Evolutionary conservation across 805 yeast genomes (phyloP).

Genomic region (Candida namnaoensis): DNA sequence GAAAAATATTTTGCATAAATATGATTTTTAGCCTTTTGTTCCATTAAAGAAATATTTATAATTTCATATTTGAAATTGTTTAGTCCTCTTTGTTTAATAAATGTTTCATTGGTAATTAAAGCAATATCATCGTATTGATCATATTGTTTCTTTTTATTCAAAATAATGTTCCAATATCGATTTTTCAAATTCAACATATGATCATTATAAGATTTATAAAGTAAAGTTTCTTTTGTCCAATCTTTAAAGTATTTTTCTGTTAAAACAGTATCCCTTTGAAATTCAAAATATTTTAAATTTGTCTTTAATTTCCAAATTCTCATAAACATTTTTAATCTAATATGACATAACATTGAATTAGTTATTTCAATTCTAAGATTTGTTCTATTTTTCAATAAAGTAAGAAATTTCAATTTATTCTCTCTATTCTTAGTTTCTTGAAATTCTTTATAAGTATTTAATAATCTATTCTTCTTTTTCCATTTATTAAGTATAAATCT

Average conservation of each 20-base stretch:
- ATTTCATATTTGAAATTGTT: too few species aligned
- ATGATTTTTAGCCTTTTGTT: too few species aligned
- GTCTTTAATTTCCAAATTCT: conserved; percentile 7
- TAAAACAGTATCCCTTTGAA: not conserved
- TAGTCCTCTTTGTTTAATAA: too few species aligned
- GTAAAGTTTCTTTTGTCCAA: conserved; percentile 6
- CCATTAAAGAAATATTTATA: too few species aligned
- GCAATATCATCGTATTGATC: too few species aligned
- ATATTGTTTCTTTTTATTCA: too few species aligned
- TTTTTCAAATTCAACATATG: too few species aligned
- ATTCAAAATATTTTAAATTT: not conserved
- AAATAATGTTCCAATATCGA: too few species aligned
- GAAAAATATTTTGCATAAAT: too few species aligned
- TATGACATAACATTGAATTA: not conserved
- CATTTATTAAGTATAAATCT: conserved; percentile 9
- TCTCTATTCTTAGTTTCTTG: not conserved
- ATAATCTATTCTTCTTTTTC: conserved; percentile 5
- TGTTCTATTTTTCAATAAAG: conserved; percentile 6
- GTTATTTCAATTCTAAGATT: not conserved
- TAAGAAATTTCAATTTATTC: not conserved
- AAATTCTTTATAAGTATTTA: conserved; percentile 2
- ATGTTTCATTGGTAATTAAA: too few species aligned
- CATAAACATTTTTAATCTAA: not conserved
- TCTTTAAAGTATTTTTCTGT: not conserved
- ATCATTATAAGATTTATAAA: not conserved